Conservation (phyloP, 768 basidiomycete species). For the Agaricus bisporus region DNA sequence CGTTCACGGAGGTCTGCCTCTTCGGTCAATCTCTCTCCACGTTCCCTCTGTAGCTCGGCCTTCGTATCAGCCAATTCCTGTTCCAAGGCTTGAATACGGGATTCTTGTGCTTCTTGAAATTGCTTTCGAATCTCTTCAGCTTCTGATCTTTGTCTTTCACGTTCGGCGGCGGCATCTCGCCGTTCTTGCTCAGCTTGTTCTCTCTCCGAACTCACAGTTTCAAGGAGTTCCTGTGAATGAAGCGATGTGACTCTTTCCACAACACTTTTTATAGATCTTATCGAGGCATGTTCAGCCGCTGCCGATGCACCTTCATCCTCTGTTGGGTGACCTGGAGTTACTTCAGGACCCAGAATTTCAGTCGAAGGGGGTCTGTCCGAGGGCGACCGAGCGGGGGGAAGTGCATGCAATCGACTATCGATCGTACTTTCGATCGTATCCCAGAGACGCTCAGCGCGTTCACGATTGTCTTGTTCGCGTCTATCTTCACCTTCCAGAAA, state of each 20-base stretch:
- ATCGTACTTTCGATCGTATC: constrained; percentile 32
- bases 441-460: constrained; percentile 43
- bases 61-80: constrained; percentile 54
- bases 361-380: constrained; percentile 6
- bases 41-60: constrained; percentile 59
- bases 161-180: constrained; percentile 48
- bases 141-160: constrained; percentile 42
- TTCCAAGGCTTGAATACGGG: constrained; percentile 54
- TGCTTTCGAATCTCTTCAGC: constrained; percentile 43
- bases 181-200: constrained; percentile 52
- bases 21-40: constrained; percentile 47
- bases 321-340: background rate
- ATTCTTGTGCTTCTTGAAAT: constrained; percentile 43
- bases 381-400: constrained; percentile 22
- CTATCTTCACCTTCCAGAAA: constrained; percentile 56
- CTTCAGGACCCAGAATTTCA: constrained; percentile 11
- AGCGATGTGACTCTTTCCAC: constrained; percentile 49
- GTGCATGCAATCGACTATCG: constrained; percentile 29
- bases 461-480: constrained; percentile 49
- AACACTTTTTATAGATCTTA: constrained; percentile 33
- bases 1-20: constrained; percentile 59
- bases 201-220: constrained; percentile 51
- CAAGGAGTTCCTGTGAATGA: constrained; percentile 52
- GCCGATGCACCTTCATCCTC: constrained; percentile 20
- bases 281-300: constrained; percentile 31